Conservation (phyloP, 2,329 filamentous ascomycete species). For the Aspergillus phoenicis region DNA sequence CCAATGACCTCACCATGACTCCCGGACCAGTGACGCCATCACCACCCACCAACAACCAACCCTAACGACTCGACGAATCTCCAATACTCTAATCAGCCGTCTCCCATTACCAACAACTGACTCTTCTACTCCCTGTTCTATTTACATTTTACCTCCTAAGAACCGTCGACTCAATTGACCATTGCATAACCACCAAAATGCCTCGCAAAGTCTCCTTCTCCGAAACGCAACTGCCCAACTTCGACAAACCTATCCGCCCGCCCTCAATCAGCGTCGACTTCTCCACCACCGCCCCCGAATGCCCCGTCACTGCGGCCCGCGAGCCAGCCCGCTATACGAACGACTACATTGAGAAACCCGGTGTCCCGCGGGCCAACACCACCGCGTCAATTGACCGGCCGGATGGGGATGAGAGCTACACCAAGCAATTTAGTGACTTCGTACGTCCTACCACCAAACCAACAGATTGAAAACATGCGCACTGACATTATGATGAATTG, state of each 20-base stretch:
- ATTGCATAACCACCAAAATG: neutral
- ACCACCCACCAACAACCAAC: neutral
- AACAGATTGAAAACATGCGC: neutral
- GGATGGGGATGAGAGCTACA: slow-evolving; percentile 9
- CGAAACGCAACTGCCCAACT: neutral
- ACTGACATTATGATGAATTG: neutral
- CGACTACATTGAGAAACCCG: slow-evolving; percentile 6
- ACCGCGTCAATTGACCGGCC: slow-evolving; percentile 8
- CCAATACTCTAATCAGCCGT: too few species aligned
- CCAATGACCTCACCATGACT: neutral
- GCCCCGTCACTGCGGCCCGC: neutral
- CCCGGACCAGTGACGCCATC: neutral
- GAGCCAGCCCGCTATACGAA: slow-evolving; percentile 1
- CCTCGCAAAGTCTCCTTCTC: neutral
- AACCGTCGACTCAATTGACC: neutral
- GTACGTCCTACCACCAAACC: neutral
- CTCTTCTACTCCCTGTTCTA: neutral
- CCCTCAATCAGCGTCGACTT: neutral
- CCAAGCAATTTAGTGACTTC: slow-evolving; percentile 8
- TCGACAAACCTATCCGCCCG: neutral
- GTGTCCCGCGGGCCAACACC: slow-evolving; percentile 9
- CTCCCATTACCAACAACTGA: too few species aligned
- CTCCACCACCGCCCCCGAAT: neutral
- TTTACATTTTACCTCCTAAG: neutral
- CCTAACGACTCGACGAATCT: neutral